Conservation (phyloP, 192 early-diverging fungal genomes). For the Entrophospora sp. region DNA sequence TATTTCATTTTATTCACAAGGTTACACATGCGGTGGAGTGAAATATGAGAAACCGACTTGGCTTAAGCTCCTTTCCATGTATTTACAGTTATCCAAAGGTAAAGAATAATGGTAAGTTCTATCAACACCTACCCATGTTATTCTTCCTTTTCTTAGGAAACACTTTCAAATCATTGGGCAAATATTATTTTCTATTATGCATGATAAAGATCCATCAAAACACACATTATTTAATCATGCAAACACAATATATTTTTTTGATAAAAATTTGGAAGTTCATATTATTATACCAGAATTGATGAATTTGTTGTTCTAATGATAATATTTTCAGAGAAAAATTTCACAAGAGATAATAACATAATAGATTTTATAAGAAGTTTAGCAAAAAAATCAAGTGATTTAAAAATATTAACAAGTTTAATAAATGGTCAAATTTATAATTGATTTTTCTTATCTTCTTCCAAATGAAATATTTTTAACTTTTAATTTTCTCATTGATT, state of each 20-base stretch:
- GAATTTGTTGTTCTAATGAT: slow-evolving; percentile 27
- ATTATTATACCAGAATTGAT: slow-evolving; percentile 37
- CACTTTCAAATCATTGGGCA: slow-evolving; percentile 29
- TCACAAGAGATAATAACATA: slow-evolving; percentile 18
- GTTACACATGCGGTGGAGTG: slow-evolving; percentile 24
- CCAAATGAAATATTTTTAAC: slow-evolving; percentile 9
- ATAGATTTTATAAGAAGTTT: slow-evolving; percentile 26
- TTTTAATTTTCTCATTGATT: slow-evolving; percentile 1
- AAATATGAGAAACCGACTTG: slow-evolving; percentile 33
- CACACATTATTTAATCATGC: slow-evolving; percentile 14
- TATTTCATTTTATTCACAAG: slow-evolving; percentile 29
- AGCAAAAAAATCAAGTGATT: slow-evolving; percentile 1
- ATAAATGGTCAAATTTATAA: too few relatives aligned
- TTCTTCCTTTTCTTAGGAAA: too few relatives aligned
- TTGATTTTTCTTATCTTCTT: too few relatives aligned
- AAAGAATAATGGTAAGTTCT: neutral
- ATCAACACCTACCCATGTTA: slow-evolving; percentile 14
- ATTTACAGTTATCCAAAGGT: slow-evolving; percentile 38
- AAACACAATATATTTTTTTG: slow-evolving; percentile 30
- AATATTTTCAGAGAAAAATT: slow-evolving; percentile 30
- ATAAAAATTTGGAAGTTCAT: slow-evolving; percentile 28
- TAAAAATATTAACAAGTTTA: slow-evolving; percentile 2
- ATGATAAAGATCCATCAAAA: slow-evolving; percentile 21
- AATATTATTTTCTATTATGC: slow-evolving; percentile 39
- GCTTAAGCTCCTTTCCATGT: slow-evolving; percentile 36